These are phyloP conservation scores for Bromus sterilis DNA, from an alignment of 176 grass and related monocot genomes.

Conservation along the genomic window DNA sequence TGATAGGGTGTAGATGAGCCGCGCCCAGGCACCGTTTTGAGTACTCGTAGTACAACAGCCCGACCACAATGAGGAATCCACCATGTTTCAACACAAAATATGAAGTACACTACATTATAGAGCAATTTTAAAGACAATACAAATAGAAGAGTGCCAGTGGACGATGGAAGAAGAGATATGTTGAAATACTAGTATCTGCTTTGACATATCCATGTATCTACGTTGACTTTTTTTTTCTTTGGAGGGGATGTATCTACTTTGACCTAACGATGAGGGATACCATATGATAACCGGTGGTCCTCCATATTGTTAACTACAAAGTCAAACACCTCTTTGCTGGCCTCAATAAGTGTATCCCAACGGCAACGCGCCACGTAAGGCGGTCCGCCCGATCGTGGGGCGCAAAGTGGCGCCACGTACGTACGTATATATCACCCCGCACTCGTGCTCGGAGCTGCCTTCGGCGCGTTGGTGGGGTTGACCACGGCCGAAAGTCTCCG, in stretches of 20 bases:
- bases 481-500: constrained; percentile 18
- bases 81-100: too few species aligned
- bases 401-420: constrained; percentile 14
- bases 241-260: neutral
- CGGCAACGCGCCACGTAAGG: neutral
- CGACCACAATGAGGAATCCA: too few species aligned
- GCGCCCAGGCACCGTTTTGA: too few species aligned
- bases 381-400: neutral
- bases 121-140: neutral
- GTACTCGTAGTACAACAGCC: too few species aligned
- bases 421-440: neutral
- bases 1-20: too few species aligned
- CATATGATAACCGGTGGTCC: too few species aligned
- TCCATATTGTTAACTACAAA: neutral
- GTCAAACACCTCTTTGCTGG: neutral
- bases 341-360: neutral
- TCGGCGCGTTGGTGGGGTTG: constrained; percentile 9
- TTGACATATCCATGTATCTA: neutral
- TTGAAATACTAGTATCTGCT: neutral
- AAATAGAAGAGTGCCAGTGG: too few species aligned
- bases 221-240: too few species aligned
- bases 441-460: neutral
- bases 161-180: neutral
- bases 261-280: neutral
- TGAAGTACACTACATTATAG: neutral